These are phyloP conservation scores for Bruguiera gymnorhiza DNA, from an alignment of 345 rosid genomes.

Conservation along the genomic window DNA sequence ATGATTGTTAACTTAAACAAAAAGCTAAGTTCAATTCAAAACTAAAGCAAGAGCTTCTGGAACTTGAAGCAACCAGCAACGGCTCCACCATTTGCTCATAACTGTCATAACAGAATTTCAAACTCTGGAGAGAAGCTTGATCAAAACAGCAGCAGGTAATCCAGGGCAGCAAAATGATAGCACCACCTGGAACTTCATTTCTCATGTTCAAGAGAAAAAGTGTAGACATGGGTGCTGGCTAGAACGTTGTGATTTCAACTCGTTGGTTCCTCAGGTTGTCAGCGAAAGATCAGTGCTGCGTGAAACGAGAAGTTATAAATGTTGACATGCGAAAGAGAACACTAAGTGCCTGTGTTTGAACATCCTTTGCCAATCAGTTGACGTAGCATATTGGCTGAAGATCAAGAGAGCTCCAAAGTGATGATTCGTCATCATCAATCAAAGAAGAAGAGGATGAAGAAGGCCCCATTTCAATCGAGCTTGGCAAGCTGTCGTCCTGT, in stretches of 20 bases:
- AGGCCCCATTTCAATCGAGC: conserved; percentile 13
- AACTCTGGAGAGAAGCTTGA: no score
- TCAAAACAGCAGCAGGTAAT: no score
- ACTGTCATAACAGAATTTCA: no score
- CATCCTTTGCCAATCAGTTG: conserved; percentile 24
- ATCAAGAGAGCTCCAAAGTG: conserved; percentile 64
- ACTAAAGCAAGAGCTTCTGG: no score
- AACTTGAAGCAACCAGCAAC: no score
- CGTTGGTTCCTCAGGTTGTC: neutral
- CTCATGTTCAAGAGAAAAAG: neutral
- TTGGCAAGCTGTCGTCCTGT: conserved; percentile 22
- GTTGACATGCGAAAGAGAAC: no score
- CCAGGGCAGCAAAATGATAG: no score
- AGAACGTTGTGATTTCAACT: neutral
- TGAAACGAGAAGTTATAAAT: neutral
- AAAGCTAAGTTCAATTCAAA: no score
- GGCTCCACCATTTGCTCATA: no score
- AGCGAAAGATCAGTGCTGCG: conserved; percentile 1
- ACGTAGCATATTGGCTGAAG: conserved; percentile 61
- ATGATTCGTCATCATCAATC: conserved; percentile 40
- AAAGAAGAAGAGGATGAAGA: conserved; percentile 21
- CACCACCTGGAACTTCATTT: neutral
- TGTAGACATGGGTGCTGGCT: no score
- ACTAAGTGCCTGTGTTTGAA: neutral
- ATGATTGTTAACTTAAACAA: no score